Evolutionary conservation across 257 asterid genomes (phyloP).

Genomic region (Marsdenia floribunda): DNA sequence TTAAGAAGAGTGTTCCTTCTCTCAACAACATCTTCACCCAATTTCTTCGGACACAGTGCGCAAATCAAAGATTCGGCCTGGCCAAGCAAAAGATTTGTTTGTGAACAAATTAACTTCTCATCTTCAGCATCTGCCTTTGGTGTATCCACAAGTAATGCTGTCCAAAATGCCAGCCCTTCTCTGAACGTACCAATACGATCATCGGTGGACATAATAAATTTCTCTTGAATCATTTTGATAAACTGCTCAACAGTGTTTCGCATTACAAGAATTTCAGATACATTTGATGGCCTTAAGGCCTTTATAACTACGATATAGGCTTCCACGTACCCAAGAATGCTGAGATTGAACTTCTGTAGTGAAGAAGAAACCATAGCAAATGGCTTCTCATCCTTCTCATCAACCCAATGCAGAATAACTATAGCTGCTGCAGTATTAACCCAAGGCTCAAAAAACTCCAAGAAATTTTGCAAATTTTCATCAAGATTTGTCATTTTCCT

Average conservation of each 20-base stretch:
- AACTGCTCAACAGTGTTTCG: neutral
- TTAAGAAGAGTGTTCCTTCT: neutral
- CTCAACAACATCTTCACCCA: neutral
- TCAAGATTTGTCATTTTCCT: no score
- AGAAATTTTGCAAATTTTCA: neutral
- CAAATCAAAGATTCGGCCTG: neutral
- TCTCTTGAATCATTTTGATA: neutral
- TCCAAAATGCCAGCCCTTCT: neutral
- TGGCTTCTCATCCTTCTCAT: no score
- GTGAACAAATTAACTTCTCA: neutral
- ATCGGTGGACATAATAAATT: neutral
- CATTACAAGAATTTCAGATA: neutral
- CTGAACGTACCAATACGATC: neutral
- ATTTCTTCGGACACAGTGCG: no score
- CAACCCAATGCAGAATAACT: no score
- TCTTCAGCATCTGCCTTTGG: neutral
- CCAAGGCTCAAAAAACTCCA: no score
- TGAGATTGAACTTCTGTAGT: neutral
- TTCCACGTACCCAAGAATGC: no score
- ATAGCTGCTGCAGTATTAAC: no score
- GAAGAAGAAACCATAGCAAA: neutral
- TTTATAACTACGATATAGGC: no score
- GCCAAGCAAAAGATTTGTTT: neutral
- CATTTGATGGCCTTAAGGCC: neutral
- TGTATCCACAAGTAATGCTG: neutral